Conservation (phyloP, 768 basidiomycete genomes). For the Boletus coccyginus region DNA sequence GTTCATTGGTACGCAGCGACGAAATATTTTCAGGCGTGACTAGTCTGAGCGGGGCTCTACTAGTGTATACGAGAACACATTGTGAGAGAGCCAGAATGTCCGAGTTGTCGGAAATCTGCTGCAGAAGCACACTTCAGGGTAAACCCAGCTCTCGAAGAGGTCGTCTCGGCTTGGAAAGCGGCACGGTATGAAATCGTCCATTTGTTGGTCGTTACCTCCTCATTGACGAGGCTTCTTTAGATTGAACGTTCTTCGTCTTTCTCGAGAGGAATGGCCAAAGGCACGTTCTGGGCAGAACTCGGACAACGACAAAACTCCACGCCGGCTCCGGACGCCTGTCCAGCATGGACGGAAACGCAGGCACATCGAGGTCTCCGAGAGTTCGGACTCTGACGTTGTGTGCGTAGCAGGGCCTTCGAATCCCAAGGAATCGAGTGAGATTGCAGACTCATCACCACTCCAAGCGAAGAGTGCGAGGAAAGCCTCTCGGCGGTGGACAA, state of each 20-base stretch:
- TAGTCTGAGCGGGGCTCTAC: slow-evolving; percentile 3
- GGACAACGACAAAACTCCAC: slow-evolving; percentile 16
- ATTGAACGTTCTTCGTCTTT: slow-evolving; percentile 41
- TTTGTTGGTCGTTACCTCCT: background rate
- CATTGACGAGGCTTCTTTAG: slow-evolving; percentile 26
- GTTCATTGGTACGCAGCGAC: slow-evolving; percentile 56
- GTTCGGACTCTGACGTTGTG: slow-evolving; percentile 29
- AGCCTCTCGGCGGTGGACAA: slow-evolving; percentile 6
- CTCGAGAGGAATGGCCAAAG: slow-evolving; percentile 32
- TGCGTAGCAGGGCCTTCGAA: slow-evolving; percentile 32
- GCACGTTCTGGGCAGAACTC: slow-evolving; percentile 3
- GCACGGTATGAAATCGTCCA: slow-evolving; percentile 50
- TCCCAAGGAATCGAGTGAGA: slow-evolving; percentile 21
- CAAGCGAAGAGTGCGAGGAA: slow-evolving; percentile 22
- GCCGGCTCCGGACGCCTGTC: slow-evolving; percentile 11
- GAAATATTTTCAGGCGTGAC: background rate
- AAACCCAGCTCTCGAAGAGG: slow-evolving; percentile 69
- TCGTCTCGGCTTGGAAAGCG: slow-evolving; percentile 64
- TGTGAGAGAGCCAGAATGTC: slow-evolving; percentile 62
- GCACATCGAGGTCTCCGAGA: slow-evolving; percentile 15
- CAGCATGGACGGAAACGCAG: slow-evolving; percentile 38
- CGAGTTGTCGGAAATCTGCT: slow-evolving; percentile 58
- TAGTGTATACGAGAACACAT: slow-evolving; percentile 72
- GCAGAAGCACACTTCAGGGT: slow-evolving; percentile 64
- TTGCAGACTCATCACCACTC: slow-evolving; percentile 20